phyloP scores from a whole-genome alignment of 208 protist species.

The Phytomonas sp. region DNA sequence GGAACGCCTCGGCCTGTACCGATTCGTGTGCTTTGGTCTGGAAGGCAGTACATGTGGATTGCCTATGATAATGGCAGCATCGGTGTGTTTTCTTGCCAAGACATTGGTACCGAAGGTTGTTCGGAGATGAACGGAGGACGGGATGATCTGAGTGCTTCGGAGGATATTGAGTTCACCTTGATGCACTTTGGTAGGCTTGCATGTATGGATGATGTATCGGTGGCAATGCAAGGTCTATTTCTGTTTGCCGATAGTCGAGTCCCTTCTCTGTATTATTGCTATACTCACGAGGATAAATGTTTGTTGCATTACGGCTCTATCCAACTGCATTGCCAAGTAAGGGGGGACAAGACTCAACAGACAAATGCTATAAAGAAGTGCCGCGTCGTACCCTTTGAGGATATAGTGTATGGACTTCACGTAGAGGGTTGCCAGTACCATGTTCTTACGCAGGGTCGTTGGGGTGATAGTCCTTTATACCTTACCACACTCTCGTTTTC shows the following conservation, averaged over 20 bases:
- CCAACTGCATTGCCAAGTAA: conserved; percentile 3
- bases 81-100: conserved; percentile 16
- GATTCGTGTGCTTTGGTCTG: conserved; percentile 24
- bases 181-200: neutral
- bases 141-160: conserved; percentile 2
- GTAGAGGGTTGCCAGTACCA: conserved; percentile 34
- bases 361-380: neutral
- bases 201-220: neutral
- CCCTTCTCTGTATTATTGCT: neutral
- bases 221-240: neutral
- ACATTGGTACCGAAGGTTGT: neutral
- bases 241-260: neutral
- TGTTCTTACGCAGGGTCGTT: conserved; percentile 39
- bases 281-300: neutral
- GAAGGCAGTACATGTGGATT: conserved; percentile 35
- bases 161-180: neutral
- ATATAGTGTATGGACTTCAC: conserved; percentile 34
- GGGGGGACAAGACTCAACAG: neutral
- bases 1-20: conserved; percentile 17
- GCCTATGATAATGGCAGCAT: conserved; percentile 43
- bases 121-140: neutral
- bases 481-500: conserved; percentile 30
- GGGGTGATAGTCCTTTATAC: conserved; percentile 38
- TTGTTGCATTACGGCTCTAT: conserved; percentile 22
- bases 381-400: conserved; percentile 13